A percentile compares a stretch with the other conserved stretches of the same genome.
Conservation (phyloP, 2,329 filamentous ascomycete species). For the Botrytis squamosa region DNA sequence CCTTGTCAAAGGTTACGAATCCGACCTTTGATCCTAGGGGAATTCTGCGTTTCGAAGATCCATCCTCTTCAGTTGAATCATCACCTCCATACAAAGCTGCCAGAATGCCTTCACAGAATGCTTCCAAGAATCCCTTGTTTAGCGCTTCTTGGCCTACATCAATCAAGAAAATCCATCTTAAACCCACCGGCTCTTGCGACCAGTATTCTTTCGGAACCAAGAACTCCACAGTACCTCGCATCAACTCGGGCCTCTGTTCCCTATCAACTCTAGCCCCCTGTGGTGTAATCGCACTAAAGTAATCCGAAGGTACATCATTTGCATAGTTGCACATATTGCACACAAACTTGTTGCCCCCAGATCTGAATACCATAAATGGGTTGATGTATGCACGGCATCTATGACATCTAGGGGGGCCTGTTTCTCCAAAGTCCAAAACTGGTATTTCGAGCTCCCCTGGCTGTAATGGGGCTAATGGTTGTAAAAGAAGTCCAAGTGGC, state of each 20-base stretch:
- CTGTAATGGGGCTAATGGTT: slow-evolving; percentile 81
- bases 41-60: slow-evolving; percentile 56
- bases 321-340: slow-evolving; percentile 98
- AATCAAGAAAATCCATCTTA: slow-evolving; percentile 87
- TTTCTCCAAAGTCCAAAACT: slow-evolving; percentile 90
- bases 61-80: slow-evolving; percentile 47
- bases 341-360: slow-evolving; percentile 92
- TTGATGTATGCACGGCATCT: slow-evolving; percentile 97
- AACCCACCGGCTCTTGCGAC: slow-evolving; percentile 86
- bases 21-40: slow-evolving; percentile 83
- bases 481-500: slow-evolving; percentile 82
- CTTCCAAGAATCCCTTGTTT: slow-evolving; percentile 86
- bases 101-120: slow-evolving; percentile 85
- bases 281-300: slow-evolving; percentile 88
- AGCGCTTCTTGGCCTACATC: slow-evolving; percentile 91
- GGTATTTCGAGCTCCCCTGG: slow-evolving; percentile 84
- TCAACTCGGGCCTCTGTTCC: slow-evolving; percentile 83
- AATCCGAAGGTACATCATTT: slow-evolving; percentile 88
- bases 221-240: slow-evolving; percentile 91
- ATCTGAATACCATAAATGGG: slow-evolving; percentile 96
- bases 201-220: slow-evolving; percentile 98
- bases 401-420: slow-evolving; percentile 84
- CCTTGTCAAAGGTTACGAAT: slow-evolving; percentile 93
- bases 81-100: slow-evolving; percentile 77
- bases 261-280: slow-evolving; percentile 85